Base-by-base conservation (phyloP, 805 yeast species). In the Gaillardinia entomophila region DNA sequence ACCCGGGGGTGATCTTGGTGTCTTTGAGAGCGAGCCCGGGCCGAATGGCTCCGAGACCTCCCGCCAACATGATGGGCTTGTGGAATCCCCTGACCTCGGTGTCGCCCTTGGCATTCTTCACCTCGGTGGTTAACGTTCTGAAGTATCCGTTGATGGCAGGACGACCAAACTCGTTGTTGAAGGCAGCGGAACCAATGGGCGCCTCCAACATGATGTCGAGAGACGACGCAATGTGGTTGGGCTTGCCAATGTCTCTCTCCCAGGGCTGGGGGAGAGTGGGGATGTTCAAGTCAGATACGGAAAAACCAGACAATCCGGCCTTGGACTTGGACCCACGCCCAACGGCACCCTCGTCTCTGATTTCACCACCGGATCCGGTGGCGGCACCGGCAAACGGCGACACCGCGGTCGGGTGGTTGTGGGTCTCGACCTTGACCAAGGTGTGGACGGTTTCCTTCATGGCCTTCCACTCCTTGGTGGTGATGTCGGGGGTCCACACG, bases 341-440 rank as follows among this genome's bases (percentile, higher is more conserved):
- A 16, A 92, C 96, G 19, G 99, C 98, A 66, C 97, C 98, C 67
- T 92, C 99, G 62, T 92, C 99, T 73, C 99, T 85, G 52, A 92
- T 92, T 65, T 92, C 99, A 68, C 99, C 99, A 59, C 99, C 99
- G 8, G 97, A 89, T 42, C 99, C 99, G 11, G 99, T 92, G 27
- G 99, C 95, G 20, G 99, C 99, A 60, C 99, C 99, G 3, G 98
- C 89, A 64, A 87, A 92, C 26, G 99, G 99, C 16, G 97, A 90
- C 4, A 92, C 97, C 1, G 98, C 98, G 16, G 99, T 92, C 34
- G 99, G 99, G 60, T 92, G 99, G 66, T 92, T 92, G 61, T 92
- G 99, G 16, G 99, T 92, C 65, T 92, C 99, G 32, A 92, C 98
- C 60, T 92, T 92, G 53, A 89, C 85, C 46, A 92, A 68, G 51